These are phyloP conservation scores for Parathielavia hyrcaniae DNA, from an alignment of 495 filamentous ascomycete genomes.

Conservation along the genomic window DNA sequence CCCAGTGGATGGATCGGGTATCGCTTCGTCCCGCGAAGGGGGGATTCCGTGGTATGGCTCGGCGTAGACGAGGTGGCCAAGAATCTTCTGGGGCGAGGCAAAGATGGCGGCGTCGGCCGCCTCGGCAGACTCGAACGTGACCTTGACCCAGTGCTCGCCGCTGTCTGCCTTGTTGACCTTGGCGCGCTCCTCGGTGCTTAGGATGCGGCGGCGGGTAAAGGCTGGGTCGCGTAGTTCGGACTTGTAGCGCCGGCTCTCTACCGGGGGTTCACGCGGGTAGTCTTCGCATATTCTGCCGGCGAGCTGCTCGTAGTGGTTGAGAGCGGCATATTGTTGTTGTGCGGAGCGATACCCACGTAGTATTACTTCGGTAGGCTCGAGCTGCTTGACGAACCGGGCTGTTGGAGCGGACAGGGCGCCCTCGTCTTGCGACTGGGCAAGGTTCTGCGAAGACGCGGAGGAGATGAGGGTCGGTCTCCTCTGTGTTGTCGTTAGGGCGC, in stretches of 20 bases:
- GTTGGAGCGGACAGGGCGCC: conserved; percentile 24
- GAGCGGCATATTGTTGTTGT: conserved; percentile 71
- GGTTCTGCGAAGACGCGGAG: conserved; percentile 20
- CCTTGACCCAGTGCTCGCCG: conserved; percentile 84
- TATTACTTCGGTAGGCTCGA: conserved; percentile 68
- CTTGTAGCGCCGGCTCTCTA: conserved; percentile 49
- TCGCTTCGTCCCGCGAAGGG: conserved; percentile 54
- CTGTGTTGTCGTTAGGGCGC: conserved; percentile 19
- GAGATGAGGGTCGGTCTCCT: conserved; percentile 28
- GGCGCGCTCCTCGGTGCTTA: conserved; percentile 62
- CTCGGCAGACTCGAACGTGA: conserved; percentile 78
- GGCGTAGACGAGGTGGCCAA: conserved; percentile 69
- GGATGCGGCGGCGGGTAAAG: conserved; percentile 47
- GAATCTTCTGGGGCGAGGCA: conserved; percentile 67
- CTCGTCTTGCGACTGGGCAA: conserved; percentile 27
- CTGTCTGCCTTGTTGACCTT: conserved; percentile 70
- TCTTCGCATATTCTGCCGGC: conserved; percentile 81
- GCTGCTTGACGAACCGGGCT: conserved; percentile 20
- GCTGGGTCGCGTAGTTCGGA: conserved; percentile 61
- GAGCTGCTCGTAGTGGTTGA: conserved; percentile 76
- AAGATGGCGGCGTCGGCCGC: conserved; percentile 71
- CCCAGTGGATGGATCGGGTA: conserved; percentile 16
- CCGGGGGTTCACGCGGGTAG: conserved; percentile 66
- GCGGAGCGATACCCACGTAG: conserved; percentile 72
- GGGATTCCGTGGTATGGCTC: conserved; percentile 68